Evolutionary conservation across 805 yeast genomes (phyloP).

Genomic region (Schizosaccharomyces japonicus): DNA sequence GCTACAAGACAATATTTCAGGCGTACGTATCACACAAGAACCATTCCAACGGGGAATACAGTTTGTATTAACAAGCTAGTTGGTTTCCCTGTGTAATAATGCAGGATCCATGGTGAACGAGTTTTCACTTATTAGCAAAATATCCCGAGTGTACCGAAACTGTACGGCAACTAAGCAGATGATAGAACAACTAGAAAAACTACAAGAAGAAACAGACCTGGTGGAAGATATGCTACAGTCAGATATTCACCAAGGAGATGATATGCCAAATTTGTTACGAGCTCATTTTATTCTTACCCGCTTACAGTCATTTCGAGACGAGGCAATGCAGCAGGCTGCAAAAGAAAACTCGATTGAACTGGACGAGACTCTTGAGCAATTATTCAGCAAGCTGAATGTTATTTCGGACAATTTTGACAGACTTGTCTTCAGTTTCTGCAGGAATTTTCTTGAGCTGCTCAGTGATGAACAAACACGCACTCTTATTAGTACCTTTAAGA

Average conservation of each 20-base stretch:
- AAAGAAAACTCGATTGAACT: constrained; percentile 30
- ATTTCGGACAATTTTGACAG: constrained; percentile 36
- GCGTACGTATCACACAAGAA: too few relatives aligned
- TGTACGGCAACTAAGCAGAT: constrained; percentile 46
- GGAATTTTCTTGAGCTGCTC: constrained; percentile 45
- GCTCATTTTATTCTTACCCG: constrained; percentile 50
- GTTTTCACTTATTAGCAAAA: constrained; percentile 36
- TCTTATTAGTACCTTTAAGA: constrained; percentile 46
- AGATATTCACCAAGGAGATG: constrained; percentile 11
- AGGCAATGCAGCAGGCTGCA: constrained; percentile 31
- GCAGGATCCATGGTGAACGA: constrained; percentile 25
- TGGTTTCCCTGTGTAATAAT: constrained; percentile 7
- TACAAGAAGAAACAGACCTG: constrained; percentile 26
- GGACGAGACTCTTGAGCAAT: constrained; percentile 28
- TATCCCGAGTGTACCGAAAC: constrained; percentile 41
- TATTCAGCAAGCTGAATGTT: constrained; percentile 26
- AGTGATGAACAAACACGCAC: constrained; percentile 44
- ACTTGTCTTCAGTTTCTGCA: constrained; percentile 39
- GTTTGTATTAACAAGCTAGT: too few relatives aligned
- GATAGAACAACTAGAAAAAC: constrained; percentile 34
- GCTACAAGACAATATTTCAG: too few relatives aligned
- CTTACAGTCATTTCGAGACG: constrained; percentile 59
- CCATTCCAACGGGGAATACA: too few relatives aligned
- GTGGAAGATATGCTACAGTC: constrained; percentile 31
- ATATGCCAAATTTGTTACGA: constrained; percentile 31